Base-by-base conservation (phyloP, 768 basidiomycete genomes). In the Auriscalpium microsporum region DNA sequence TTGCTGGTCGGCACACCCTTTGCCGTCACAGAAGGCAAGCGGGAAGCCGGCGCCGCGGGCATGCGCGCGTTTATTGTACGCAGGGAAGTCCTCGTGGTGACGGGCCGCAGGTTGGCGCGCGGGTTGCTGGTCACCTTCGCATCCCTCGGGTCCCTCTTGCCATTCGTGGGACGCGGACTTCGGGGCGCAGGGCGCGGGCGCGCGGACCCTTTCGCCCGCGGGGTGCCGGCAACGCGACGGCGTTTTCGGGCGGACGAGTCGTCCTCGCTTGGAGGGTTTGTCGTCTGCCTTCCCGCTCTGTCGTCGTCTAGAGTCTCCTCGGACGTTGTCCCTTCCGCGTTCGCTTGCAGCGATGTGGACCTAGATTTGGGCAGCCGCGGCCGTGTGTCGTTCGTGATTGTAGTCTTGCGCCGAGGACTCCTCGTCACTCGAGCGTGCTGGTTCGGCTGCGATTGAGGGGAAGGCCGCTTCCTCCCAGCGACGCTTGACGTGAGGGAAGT, bases 401-500 rank as follows among this genome's bases (percentile, higher is more conserved):
- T 28, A 4, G 28, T 4, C n/a, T 8, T 36, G 7, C 34, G 36
- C 14, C 19, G 28, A 34, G 40, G n/a, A 55, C 53, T 56, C 51
- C 51, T 54, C 14, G 55, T 52, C 38, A 52, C 34, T 33, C 54
- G 60, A 21, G 58, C 54, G 10, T 54, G 53, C 13, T 52, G 28
- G 10, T 58, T 54, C 23, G 40, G n/a, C 21, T 47, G 55, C 47
- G 53, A 49, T 16, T 56, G 38, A 11, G 64, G 66, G 33, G 63
- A 44, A 11, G 63, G 63, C 33, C 68, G 55, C 60, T 69, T 69
- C 48, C 55, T 54, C 2, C 68, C 66, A 10, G 62, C 64, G 3
- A 66, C 55, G 10, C 61, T 62, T 4, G 56, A 48, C 3, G 60
- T 54, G 14, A 64, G 65, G 34, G 62, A 63, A 8, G 47, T 45